Conservation (phyloP, 1,139 yeast species). For the Candida sp. region DNA sequence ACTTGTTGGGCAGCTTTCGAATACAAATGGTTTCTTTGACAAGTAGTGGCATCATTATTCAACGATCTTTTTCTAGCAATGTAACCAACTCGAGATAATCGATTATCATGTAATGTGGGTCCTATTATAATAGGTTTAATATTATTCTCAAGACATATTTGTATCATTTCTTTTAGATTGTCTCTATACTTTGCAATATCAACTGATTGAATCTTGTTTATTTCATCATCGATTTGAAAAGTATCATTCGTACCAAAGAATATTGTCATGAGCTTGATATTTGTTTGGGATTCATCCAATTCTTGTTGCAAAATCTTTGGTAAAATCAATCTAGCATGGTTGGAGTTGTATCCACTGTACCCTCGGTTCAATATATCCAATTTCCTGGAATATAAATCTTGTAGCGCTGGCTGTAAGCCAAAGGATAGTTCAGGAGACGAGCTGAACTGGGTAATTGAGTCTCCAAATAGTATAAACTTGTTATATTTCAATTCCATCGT, state of each 20-base stretch:
- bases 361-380: constrained; percentile 61
- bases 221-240: constrained; percentile 47
- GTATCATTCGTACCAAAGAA: constrained; percentile 84
- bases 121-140: constrained; percentile 57
- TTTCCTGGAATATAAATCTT: constrained; percentile 43
- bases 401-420: constrained; percentile 50
- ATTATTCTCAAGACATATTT: constrained; percentile 29
- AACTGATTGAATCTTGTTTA: constrained; percentile 51
- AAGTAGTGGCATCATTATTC: constrained; percentile 14
- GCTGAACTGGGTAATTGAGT: constrained; percentile 61
- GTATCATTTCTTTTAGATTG: constrained; percentile 44
- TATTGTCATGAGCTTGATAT: constrained; percentile 44
- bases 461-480: constrained; percentile 63
- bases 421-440: constrained; percentile 36
- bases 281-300: constrained; percentile 21
- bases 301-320: constrained; percentile 47
- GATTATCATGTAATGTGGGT: constrained; percentile 56
- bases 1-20: constrained; percentile 46
- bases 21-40: constrained; percentile 39
- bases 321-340: constrained; percentile 44
- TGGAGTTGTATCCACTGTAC: constrained; percentile 58
- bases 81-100: constrained; percentile 5
- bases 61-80: constrained; percentile 5
- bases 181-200: constrained; percentile 42
- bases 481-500: constrained; percentile 21